A percentile compares a stretch with the other conserved stretches of the same genome.
Conservation (phyloP, 768 basidiomycete species). For the Fomitopsis serialis region DNA sequence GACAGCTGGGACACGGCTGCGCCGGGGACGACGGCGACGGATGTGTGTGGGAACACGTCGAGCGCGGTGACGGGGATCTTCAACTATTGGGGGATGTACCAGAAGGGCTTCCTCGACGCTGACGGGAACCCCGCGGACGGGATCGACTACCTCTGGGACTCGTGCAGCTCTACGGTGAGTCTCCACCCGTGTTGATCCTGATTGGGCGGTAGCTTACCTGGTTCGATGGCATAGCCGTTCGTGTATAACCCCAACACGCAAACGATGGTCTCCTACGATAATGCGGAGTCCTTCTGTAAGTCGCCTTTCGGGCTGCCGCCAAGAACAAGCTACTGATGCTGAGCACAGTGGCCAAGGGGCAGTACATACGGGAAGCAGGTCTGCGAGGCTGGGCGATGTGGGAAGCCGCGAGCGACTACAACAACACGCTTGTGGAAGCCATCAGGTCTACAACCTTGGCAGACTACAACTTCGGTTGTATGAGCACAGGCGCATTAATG, state of each 20-base stretch:
- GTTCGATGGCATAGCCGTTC: conserved; percentile 20
- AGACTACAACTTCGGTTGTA: not conserved
- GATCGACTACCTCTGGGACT: conserved; percentile 36
- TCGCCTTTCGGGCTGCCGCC: conserved; percentile 1
- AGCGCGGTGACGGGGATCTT: conserved; percentile 45
- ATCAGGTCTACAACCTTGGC: conserved; percentile 25
- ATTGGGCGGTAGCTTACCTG: not conserved
- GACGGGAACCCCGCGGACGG: conserved; percentile 41
- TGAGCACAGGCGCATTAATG: no score
- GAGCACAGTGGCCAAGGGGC: conserved; percentile 34
- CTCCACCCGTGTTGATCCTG: not conserved
- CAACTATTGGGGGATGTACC: conserved; percentile 57
- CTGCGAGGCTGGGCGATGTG: conserved; percentile 42
- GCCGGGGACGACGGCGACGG: conserved; percentile 16
- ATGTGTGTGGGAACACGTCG: conserved; percentile 30
- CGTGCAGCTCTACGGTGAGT: conserved; percentile 27
- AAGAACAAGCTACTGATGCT: not conserved
- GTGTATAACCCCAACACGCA: conserved; percentile 23
- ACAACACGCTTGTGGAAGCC: conserved; percentile 53
- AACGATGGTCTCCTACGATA: conserved; percentile 31
- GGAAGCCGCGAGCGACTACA: conserved; percentile 38
- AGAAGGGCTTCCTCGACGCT: conserved; percentile 46
- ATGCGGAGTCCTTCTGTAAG: conserved; percentile 22
- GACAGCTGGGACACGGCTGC: conserved; percentile 23
- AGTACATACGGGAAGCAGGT: conserved; percentile 29